Evolutionary conservation across 2,329 filamentous ascomycete species (phyloP).

Genomic region (Pezicula neosporulosa): DNA sequence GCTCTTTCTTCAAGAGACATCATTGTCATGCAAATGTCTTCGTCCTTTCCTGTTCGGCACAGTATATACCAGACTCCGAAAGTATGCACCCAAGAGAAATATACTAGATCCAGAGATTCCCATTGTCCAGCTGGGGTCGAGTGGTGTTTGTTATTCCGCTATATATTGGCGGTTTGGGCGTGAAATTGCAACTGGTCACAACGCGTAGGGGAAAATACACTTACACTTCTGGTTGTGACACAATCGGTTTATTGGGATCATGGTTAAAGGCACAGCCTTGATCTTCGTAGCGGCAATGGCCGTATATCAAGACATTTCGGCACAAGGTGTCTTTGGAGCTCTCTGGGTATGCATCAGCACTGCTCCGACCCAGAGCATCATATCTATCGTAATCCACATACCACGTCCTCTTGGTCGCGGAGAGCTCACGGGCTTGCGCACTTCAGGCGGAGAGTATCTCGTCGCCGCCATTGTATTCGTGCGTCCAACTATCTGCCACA

Average conservation of each 20-base stretch:
- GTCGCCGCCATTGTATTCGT: conserved; percentile 25
- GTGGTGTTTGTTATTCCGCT: background rate
- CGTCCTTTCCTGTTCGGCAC: too few relatives aligned
- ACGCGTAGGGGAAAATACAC: conserved; percentile 21
- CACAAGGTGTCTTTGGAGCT: conserved; percentile 85
- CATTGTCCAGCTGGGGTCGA: too few relatives aligned
- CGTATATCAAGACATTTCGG: conserved; percentile 90
- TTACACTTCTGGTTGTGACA: conserved; percentile 47
- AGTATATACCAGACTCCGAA: too few relatives aligned
- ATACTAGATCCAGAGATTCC: too few relatives aligned
- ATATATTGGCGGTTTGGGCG: background rate
- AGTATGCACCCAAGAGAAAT: too few relatives aligned
- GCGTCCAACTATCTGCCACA: conserved; percentile 26
- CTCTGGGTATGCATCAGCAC: conserved; percentile 43
- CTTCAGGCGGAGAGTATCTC: conserved; percentile 26
- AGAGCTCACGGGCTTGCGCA: conserved; percentile 43
- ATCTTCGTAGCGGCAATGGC: conserved; percentile 88
- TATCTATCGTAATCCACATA: conserved; percentile 28
- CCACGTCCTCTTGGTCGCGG: conserved; percentile 55
- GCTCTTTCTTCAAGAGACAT: too few relatives aligned
- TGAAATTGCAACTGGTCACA: background rate
- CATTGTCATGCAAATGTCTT: too few relatives aligned
- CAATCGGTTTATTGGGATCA: conserved; percentile 61
- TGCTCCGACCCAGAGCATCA: background rate
- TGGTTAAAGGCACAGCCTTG: conserved; percentile 88